phyloP scores from a whole-genome alignment of 2,329 filamentous ascomycete species.

The Plenodomus tracheiphilus region DNA sequence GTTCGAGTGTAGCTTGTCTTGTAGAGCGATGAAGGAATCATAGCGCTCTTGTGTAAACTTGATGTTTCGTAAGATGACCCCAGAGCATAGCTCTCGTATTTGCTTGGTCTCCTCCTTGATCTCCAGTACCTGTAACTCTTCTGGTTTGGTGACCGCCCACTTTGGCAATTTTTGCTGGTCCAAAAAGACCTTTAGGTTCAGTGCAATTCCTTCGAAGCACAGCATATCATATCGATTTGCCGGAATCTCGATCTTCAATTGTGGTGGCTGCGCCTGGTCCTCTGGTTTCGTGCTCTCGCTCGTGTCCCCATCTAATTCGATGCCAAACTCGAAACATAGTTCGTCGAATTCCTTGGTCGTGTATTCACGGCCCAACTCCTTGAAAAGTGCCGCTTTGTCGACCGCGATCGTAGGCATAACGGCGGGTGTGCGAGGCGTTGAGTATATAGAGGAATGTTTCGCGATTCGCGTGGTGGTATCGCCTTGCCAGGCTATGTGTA shows the following conservation, averaged over 20 bases:
- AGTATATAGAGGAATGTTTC: conserved; percentile 33
- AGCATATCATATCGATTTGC: conserved; percentile 95
- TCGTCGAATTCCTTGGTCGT: conserved; percentile 96
- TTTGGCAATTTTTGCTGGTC: conserved; percentile 75
- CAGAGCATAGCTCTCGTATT: conserved; percentile 86
- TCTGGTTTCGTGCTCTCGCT: conserved; percentile 39
- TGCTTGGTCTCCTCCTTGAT: conserved; percentile 75
- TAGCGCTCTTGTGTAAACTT: conserved; percentile 90
- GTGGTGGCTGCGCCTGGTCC: conserved; percentile 73
- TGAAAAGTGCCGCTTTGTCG: conserved; percentile 93
- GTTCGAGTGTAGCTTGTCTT: conserved; percentile 98
- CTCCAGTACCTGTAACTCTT: conserved; percentile 75
- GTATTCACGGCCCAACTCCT: conserved; percentile 87
- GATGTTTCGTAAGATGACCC: conserved; percentile 85
- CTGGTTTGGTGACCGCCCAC: conserved; percentile 74
- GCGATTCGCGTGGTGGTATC: neutral
- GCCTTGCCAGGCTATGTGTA: neutral
- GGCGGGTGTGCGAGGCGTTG: conserved; percentile 27
- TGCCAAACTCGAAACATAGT: conserved; percentile 97
- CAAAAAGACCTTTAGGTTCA: conserved; percentile 95
- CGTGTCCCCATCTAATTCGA: conserved; percentile 91
- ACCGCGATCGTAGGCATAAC: conserved; percentile 95
- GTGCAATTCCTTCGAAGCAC: conserved; percentile 93
- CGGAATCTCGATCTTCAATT: conserved; percentile 97
- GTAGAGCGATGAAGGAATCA: conserved; percentile 94